Percentiles rank a stretch among this genome's conserved stretches.
These are phyloP conservation scores for Dipodascus albidus DNA, from an alignment of 805 yeast species.

Conservation along the genomic window DNA sequence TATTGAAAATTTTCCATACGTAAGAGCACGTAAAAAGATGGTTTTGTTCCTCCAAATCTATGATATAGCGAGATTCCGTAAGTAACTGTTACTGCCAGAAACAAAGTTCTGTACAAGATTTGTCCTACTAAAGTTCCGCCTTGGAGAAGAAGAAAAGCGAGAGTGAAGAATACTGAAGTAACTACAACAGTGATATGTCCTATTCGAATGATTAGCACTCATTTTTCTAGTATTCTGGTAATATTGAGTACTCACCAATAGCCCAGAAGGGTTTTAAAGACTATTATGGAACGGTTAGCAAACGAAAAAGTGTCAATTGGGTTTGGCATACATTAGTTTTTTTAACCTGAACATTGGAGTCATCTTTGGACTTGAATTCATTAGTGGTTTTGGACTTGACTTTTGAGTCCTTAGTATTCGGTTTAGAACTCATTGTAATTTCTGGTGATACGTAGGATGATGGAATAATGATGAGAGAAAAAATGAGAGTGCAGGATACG, in stretches of 20 bases:
- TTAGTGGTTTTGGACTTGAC: neutral
- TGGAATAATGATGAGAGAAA: neutral
- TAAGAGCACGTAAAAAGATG: slow-evolving; percentile 50
- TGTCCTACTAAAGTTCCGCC: slow-evolving; percentile 15
- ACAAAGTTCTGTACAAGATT: slow-evolving; percentile 18
- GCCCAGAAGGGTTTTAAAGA: neutral
- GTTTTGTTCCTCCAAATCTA: slow-evolving; percentile 48
- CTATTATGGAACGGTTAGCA: neutral
- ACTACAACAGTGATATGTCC: slow-evolving; percentile 5
- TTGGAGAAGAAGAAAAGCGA: slow-evolving; percentile 15
- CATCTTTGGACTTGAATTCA: neutral
- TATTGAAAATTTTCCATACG: slow-evolving; percentile 72
- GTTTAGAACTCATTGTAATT: neutral
- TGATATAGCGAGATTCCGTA: slow-evolving; percentile 18
- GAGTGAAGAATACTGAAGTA: slow-evolving; percentile 8
- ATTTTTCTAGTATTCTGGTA: too few species aligned
- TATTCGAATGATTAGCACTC: neutral
- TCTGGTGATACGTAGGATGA: neutral
- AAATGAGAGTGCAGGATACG: neutral
- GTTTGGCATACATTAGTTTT: neutral
- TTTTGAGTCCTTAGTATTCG: neutral
- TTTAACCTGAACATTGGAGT: neutral
- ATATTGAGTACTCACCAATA: neutral
- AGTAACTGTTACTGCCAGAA: slow-evolving; percentile 13
- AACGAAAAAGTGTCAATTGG: neutral